Percentiles rank a stretch among this genome's conserved stretches.
These are phyloP conservation scores for Phytophthora hybrid DNA, from an alignment of 352 stramenopile species.

Conservation along the genomic window DNA sequence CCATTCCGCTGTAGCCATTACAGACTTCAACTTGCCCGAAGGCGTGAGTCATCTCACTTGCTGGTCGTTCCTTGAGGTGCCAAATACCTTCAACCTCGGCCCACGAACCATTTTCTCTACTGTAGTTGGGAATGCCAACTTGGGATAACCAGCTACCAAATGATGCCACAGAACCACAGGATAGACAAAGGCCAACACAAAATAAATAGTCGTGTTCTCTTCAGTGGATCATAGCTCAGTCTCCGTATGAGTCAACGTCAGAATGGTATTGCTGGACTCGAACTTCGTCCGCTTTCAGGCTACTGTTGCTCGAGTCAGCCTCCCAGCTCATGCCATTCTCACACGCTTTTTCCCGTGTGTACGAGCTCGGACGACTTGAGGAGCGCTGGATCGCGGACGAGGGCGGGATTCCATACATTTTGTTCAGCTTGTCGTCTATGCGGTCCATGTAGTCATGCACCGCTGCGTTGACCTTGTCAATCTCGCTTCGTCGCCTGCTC, in stretches of 20 bases:
- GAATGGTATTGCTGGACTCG: constrained; percentile 24
- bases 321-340: constrained; percentile 9
- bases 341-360: not conserved
- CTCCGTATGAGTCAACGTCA: constrained; percentile 8
- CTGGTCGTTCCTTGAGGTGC: no score
- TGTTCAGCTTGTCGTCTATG: constrained; percentile 81
- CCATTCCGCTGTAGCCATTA: constrained; percentile 20
- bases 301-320: not conserved
- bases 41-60: no score
- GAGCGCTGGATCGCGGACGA: constrained; percentile 44
- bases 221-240: not conserved
- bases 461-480: constrained; percentile 76
- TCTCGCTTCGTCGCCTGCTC: constrained; percentile 49
- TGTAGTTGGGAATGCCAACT: no score
- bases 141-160: no score
- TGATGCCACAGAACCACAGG: no score
- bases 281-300: constrained; percentile 27
- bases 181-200: no score
- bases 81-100: no score
- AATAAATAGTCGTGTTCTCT: no score
- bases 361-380: not conserved
- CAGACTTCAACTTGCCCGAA: constrained; percentile 10
- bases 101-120: no score
- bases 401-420: constrained; percentile 81
- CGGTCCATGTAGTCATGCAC: constrained; percentile 87